Conservation (phyloP, 768 basidiomycete species). For the Naganishia kalamii region DNA sequence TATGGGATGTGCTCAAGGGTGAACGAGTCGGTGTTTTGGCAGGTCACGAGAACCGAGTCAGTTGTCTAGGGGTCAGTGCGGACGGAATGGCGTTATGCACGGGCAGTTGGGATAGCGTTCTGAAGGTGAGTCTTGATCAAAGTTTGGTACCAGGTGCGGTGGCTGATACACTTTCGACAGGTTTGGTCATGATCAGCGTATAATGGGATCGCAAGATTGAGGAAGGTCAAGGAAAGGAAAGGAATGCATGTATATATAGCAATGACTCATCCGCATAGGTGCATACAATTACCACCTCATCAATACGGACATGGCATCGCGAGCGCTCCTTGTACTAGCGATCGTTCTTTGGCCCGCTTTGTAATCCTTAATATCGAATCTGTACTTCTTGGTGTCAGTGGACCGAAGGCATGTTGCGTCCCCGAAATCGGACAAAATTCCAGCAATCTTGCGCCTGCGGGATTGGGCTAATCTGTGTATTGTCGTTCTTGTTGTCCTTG, state of each 20-base stretch:
- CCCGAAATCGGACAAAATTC: too few relatives aligned
- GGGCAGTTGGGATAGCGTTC: constrained; percentile 94
- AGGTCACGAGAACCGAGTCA: constrained; percentile 96
- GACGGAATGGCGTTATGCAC: constrained; percentile 99
- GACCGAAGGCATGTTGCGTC: too few relatives aligned
- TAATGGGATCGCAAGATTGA: too few relatives aligned
- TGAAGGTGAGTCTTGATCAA: constrained; percentile 59
- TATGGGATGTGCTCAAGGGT: constrained; percentile 98
- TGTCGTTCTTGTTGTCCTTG: too few relatives aligned
- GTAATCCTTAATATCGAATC: not conserved
- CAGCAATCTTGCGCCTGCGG: too few relatives aligned
- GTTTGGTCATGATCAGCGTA: not conserved
- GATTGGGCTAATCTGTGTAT: too few relatives aligned
- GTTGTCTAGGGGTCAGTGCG: constrained; percentile 87
- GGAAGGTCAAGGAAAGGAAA: not conserved
- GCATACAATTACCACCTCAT: too few relatives aligned
- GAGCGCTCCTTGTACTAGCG: not conserved
- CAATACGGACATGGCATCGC: too few relatives aligned
- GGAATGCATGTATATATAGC: not conserved
- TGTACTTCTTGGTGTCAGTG: too few relatives aligned
- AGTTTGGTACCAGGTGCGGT: constrained; percentile 15
- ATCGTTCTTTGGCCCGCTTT: not conserved
- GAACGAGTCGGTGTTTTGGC: constrained; percentile 95
- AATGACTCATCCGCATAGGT: too few relatives aligned
- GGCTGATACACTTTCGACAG: not conserved